Conservation (phyloP, 768 basidiomycete genomes). For the Rhizopogon sp. region DNA sequence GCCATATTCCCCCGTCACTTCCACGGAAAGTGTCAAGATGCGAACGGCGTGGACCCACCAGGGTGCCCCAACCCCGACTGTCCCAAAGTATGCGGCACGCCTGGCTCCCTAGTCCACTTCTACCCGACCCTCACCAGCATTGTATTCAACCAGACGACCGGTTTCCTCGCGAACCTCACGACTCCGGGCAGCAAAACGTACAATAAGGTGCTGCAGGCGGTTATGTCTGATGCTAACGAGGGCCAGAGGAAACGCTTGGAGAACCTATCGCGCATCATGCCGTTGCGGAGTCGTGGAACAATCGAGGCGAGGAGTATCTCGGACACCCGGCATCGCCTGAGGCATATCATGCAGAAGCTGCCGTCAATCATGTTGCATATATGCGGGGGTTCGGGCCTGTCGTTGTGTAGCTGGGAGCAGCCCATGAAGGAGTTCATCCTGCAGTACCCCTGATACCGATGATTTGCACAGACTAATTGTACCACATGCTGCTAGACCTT, state of each 20-base stretch:
- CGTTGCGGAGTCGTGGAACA: not conserved
- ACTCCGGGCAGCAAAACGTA: conserved; percentile 37
- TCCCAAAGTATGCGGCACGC: conserved; percentile 74
- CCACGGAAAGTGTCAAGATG: conserved; percentile 66
- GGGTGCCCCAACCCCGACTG: conserved; percentile 82
- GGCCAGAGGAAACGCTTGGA: conserved; percentile 6
- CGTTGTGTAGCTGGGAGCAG: conserved; percentile 55
- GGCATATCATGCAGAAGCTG: conserved; percentile 29
- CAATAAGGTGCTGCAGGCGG: conserved; percentile 33
- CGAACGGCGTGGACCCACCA: conserved; percentile 49
- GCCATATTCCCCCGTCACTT: conserved; percentile 70
- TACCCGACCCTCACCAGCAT: conserved; percentile 45
- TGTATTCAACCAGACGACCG: conserved; percentile 39
- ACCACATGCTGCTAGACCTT: not conserved
- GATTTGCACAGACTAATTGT: not conserved
- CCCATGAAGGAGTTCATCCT: conserved; percentile 60
- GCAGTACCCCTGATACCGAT: conserved; percentile 46
- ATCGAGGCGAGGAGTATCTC: conserved; percentile 11
- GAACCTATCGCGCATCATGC: conserved; percentile 4
- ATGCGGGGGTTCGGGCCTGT: conserved; percentile 45
- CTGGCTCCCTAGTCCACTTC: conserved; percentile 75
- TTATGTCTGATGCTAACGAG: conserved; percentile 32
- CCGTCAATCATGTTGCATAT: conserved; percentile 25
- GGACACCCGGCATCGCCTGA: conserved; percentile 18
- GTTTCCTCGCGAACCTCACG: conserved; percentile 29